Base-by-base conservation (phyloP, 2,329 filamentous ascomycete species). In the Coniochaeta pulveracea region DNA sequence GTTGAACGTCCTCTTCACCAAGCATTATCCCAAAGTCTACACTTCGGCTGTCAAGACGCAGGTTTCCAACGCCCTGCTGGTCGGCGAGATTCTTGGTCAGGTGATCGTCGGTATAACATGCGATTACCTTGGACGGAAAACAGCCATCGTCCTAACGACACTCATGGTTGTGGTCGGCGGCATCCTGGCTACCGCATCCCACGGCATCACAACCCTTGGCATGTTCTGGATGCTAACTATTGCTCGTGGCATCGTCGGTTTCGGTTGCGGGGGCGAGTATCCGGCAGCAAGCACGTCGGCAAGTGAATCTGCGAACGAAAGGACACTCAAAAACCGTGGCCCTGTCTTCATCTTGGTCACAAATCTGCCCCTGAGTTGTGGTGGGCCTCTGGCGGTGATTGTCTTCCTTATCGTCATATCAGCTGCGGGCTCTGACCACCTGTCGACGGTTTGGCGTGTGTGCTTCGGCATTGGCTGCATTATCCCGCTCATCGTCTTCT, bases 141-240 rank as follows among this genome's bases (percentile, higher is more conserved):
- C 49, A 10, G 64, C 60, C 16, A 64, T 66, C 26, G 44, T 66
- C 19, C 47, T 56, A 10, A 63, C 63, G 0, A 66, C 63, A 0
- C 24, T 58, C 0, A 57, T 64, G 48, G 55, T 67, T n/a, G 57
- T 65, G 6, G 34, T 66, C 25, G 61, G 63, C 4, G 54, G 60
- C 2, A 55, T 65, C 17, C 39, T 68, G 12, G 61, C 61, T 1
- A 61, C 58, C 1, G 64, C 61, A 4, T 51, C 60, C 0, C 48
- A 61, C 35, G 64, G 64, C 8, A 41, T 49, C 5, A 67, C 63
- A 3, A 56, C 61, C 19, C 38, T 60, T 12, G 62, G 60, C 36
- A 68, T 70, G 61, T 63, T 66, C 35, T 68, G 64, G 63, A 68
- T 68, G 57, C 51, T 69, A 52, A 65, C 60, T 0, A 48, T 69